These are phyloP conservation scores for Cryptosporidium sp. DNA, from an alignment of 169 alveolate species.

Conservation along the genomic window DNA sequence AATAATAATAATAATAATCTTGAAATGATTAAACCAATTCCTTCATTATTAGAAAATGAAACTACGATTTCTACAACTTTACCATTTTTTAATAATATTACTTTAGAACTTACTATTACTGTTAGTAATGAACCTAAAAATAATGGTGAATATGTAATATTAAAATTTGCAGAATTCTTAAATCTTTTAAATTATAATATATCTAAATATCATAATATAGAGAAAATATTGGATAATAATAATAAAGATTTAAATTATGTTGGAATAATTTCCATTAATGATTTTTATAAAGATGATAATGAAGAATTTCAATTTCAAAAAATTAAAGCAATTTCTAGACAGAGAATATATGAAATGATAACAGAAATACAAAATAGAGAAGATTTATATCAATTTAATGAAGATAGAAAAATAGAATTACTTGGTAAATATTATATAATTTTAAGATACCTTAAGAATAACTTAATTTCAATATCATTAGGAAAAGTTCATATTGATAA, in stretches of 20 bases:
- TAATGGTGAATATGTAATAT: slow-evolving; percentile 23
- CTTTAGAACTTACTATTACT: slow-evolving; percentile 6
- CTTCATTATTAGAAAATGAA: background rate
- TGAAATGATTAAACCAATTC: background rate
- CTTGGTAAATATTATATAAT: slow-evolving; percentile 4
- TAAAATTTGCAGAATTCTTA: slow-evolving; percentile 35
- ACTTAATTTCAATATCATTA: slow-evolving; percentile 17
- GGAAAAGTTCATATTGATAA: slow-evolving; percentile 49
- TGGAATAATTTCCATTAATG: background rate
- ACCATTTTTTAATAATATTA: slow-evolving; percentile 40
- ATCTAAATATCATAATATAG: background rate
- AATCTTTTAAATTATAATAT: slow-evolving; percentile 6
- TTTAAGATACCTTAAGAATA: slow-evolving; percentile 5
- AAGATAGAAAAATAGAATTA: background rate
- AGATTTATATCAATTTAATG: background rate
- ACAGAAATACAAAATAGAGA: background rate
- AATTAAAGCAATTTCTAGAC: slow-evolving; percentile 22
- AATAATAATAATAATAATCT: background rate
- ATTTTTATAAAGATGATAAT: background rate
- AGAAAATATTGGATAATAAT: background rate
- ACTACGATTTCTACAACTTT: background rate
- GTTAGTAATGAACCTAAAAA: background rate
- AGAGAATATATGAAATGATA: slow-evolving; percentile 15
- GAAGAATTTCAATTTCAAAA: background rate
- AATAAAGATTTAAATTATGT: background rate